Evolutionary conservation across 352 stramenopile species (phyloP).

Genomic region (Pythium sukuiense): DNA sequence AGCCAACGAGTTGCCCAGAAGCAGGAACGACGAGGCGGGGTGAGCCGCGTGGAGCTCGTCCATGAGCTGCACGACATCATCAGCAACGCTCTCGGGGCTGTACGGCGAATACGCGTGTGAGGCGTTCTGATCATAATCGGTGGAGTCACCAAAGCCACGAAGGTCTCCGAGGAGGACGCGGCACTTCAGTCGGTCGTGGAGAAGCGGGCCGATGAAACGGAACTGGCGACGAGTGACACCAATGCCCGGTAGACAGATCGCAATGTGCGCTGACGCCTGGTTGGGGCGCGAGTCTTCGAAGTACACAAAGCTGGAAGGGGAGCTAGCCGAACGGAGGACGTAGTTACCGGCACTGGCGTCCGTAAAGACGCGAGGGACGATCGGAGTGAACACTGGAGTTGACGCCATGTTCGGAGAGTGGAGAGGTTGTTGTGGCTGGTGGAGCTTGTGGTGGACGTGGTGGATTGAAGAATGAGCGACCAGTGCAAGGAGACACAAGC

Average conservation of each 20-base stretch:
- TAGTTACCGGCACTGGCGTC: background rate
- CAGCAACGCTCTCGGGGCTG: background rate
- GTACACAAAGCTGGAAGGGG: background rate
- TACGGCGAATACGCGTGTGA: background rate
- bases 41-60: background rate
- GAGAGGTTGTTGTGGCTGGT: background rate
- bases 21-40: background rate
- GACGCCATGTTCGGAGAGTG: background rate
- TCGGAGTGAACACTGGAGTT: background rate
- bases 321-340: background rate
- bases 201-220: background rate
- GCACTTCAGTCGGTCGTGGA: background rate
- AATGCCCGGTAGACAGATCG: background rate
- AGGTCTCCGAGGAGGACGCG: background rate
- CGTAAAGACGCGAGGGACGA: background rate
- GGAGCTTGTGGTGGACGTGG: background rate
- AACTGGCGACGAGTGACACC: background rate
- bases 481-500: background rate
- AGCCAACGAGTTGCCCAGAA: background rate
- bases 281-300: background rate
- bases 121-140: background rate
- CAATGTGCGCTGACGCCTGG: background rate
- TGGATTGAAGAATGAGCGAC: background rate
- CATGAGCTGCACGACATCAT: background rate
- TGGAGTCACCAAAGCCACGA: background rate